Evolutionary conservation across 1,284 basidiomycete genomes (phyloP).

Genomic region (Ganoderma leucocontextum): DNA sequence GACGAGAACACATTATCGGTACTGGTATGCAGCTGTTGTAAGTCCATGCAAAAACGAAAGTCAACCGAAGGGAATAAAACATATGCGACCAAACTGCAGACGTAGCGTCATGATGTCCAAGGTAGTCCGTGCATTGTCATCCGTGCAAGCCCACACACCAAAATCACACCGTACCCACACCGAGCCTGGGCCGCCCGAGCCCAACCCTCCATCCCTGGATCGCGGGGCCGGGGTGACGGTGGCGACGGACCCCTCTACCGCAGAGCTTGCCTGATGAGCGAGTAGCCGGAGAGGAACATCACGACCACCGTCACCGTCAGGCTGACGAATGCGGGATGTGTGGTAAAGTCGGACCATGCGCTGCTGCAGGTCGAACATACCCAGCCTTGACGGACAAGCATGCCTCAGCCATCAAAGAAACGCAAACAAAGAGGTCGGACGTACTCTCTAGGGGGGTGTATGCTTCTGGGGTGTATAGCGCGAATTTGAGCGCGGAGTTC

Average conservation of each 20-base stretch:
- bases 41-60: constrained; percentile 28
- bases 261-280: constrained; percentile 56
- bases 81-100: constrained; percentile 29
- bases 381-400: constrained; percentile 65
- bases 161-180: constrained; percentile 11
- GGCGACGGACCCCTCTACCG: constrained; percentile 27
- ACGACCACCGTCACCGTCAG: constrained; percentile 74
- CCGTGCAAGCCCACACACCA: constrained; percentile 25
- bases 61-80: constrained; percentile 18
- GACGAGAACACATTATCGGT: constrained; percentile 28
- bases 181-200: background rate
- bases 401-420: constrained; percentile 9
- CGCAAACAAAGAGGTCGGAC: constrained; percentile 49
- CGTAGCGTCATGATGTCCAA: constrained; percentile 33
- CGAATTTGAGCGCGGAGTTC: constrained; percentile 80
- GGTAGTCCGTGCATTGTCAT: constrained; percentile 27
- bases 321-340: constrained; percentile 73
- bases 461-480: constrained; percentile 82
- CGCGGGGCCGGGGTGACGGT: background rate
- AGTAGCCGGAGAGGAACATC: constrained; percentile 77
- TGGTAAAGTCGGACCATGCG: constrained; percentile 53
- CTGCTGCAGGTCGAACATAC: constrained; percentile 73
- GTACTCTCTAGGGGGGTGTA: constrained; percentile 78
- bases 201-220: constrained; percentile 4
- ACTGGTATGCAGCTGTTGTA: constrained; percentile 20